Percentiles rank a stretch among this genome's conserved stretches.
phyloP scores from a whole-genome alignment of 2,329 filamentous ascomycete species.

The Penicillium sp. region DNA sequence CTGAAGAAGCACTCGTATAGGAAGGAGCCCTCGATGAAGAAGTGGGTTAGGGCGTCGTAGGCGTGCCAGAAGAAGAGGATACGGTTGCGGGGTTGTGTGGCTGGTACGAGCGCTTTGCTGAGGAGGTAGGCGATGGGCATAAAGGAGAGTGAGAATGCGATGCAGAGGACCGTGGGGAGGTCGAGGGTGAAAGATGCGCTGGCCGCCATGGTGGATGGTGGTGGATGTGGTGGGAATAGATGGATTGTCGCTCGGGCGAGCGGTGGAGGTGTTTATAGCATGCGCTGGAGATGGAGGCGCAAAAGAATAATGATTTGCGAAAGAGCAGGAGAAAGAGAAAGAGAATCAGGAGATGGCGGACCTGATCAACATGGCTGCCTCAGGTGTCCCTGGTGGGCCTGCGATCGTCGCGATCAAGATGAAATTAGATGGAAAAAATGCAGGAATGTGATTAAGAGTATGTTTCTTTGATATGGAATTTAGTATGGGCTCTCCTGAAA shows the following conservation, averaged over 20 bases:
- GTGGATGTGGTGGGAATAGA: neutral
- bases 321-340: no score
- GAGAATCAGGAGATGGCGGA: no score
- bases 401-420: neutral
- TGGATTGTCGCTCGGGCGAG: no score
- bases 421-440: neutral
- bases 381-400: conserved; percentile 2
- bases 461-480: no score
- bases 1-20: conserved; percentile 92
- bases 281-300: no score
- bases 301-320: no score
- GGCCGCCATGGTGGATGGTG: conserved; percentile 18
- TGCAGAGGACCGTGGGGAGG: conserved; percentile 52
- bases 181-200: conserved; percentile 38
- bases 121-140: conserved; percentile 53
- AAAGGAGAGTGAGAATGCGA: conserved; percentile 54
- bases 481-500: no score
- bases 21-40: conserved; percentile 85
- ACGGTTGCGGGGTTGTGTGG: conserved; percentile 57
- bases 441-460: no score
- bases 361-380: no score
- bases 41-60: conserved; percentile 88
- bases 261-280: no score
- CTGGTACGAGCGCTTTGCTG: conserved; percentile 53
- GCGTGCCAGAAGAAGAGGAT: conserved; percentile 92